Evolutionary conservation across 768 basidiomycete genomes (phyloP).

Genomic region (Termitomyces sp.): DNA sequence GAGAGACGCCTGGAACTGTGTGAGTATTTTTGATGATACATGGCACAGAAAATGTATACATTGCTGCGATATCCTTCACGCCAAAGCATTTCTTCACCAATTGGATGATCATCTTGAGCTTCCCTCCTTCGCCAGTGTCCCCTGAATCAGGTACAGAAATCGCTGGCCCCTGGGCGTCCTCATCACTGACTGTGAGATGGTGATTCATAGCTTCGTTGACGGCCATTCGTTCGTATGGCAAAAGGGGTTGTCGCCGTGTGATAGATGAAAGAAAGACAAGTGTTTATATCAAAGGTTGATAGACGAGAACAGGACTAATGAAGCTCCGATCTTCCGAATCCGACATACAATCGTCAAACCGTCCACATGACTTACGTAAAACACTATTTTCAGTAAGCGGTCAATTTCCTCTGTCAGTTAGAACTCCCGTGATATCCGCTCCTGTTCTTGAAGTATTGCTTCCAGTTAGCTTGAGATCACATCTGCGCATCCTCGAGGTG

Average conservation of each 20-base stretch:
- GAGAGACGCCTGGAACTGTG: conserved; percentile 68
- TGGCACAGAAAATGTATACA: conserved; percentile 46
- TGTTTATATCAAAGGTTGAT: conserved; percentile 5
- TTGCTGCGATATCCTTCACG: conserved; percentile 91
- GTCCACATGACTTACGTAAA: not conserved
- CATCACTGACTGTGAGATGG: conserved; percentile 24
- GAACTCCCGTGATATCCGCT: not conserved
- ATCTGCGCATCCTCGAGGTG: not conserved
- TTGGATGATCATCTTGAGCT: conserved; percentile 89
- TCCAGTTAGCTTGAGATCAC: not conserved
- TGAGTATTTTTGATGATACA: not conserved
- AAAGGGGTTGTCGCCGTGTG: not conserved
- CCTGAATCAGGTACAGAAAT: conserved; percentile 65
- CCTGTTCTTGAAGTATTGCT: not conserved
- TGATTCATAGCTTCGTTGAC: conserved; percentile 5
- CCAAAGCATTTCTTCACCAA: conserved; percentile 89
- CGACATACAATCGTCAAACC: conserved; percentile 6
- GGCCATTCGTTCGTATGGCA: conserved; percentile 9
- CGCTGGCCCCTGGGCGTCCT: conserved; percentile 47
- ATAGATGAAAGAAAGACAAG: conserved; percentile 5
- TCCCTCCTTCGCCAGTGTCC: conserved; percentile 81
- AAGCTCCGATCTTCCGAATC: conserved; percentile 3
- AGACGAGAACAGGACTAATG: conserved; percentile 2
- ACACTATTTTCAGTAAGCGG: not conserved
- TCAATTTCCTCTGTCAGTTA: not conserved